phyloP scores from a whole-genome alignment of 306 rosid genomes.

The Trifolium dubium region DNA sequence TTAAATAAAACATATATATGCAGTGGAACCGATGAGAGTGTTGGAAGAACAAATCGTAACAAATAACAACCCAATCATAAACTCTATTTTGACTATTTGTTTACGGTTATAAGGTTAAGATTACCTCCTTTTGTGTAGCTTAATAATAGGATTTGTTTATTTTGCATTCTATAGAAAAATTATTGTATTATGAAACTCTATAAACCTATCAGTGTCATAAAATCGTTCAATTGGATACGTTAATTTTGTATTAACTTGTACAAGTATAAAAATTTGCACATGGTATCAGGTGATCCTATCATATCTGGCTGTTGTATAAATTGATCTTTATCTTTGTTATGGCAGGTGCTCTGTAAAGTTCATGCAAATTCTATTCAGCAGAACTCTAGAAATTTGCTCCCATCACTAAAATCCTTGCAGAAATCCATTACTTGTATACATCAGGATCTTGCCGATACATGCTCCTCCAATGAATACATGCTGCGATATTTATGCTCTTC shows the following conservation, averaged over 20 bases:
- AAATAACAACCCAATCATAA: neutral
- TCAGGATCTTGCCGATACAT: constrained; percentile 86
- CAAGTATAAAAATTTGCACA: too few species aligned
- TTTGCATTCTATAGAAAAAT: neutral
- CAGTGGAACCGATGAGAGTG: neutral
- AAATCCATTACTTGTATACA: constrained; percentile 77
- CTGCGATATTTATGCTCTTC: constrained; percentile 76
- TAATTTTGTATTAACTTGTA: too few species aligned
- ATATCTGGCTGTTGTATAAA: neutral
- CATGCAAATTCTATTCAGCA: constrained; percentile 84
- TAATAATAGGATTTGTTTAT: neutral
- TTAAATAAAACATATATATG: neutral
- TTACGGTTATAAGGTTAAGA: neutral
- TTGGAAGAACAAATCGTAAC: neutral
- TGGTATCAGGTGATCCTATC: too few species aligned
- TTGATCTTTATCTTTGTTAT: constrained; percentile 41
- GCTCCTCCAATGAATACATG: constrained; percentile 86
- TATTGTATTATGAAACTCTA: neutral
- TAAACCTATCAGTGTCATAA: neutral
- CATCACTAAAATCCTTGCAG: constrained; percentile 81
- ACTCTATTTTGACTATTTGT: neutral
- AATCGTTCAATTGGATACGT: too few species aligned
- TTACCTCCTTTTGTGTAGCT: neutral
- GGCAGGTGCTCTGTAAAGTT: constrained; percentile 82
- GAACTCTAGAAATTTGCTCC: constrained; percentile 71